Conservation (phyloP, 768 basidiomycete species). For the Tulasnella sp. region DNA sequence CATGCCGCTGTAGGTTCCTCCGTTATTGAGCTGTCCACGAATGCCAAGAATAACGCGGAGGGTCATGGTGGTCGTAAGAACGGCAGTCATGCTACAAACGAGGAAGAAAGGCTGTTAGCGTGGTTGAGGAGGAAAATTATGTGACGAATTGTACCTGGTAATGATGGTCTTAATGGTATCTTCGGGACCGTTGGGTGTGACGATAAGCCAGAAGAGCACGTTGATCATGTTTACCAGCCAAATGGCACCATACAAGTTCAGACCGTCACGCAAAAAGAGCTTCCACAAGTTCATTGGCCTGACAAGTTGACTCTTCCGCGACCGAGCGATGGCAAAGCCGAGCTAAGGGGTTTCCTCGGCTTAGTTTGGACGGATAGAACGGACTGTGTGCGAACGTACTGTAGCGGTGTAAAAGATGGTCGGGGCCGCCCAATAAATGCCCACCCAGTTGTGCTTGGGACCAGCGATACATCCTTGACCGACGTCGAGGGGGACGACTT, state of each 20-base stretch:
- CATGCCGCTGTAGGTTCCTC: conserved; percentile 58
- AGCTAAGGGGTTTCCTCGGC: conserved; percentile 35
- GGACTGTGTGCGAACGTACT: conserved; percentile 35
- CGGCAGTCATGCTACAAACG: conserved; percentile 60
- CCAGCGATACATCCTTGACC: conserved; percentile 85
- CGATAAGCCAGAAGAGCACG: conserved; percentile 81
- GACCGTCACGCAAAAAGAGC: conserved; percentile 81
- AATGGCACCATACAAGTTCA: conserved; percentile 78
- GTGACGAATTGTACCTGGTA: conserved; percentile 41
- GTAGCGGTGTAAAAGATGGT: conserved; percentile 64
- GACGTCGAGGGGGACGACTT: conserved; percentile 58
- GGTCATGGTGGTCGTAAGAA: conserved; percentile 80
- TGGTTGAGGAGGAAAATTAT: not conserved
- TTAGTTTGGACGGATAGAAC: not conserved
- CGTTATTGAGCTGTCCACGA: conserved; percentile 62
- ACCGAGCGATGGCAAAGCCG: conserved; percentile 52
- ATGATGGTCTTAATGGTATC: conserved; percentile 79
- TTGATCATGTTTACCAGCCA: conserved; percentile 75
- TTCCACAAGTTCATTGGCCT: conserved; percentile 67
- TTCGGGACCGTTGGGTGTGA: conserved; percentile 48
- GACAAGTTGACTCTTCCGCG: conserved; percentile 46
- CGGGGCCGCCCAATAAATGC: conserved; percentile 75
- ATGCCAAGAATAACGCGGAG: conserved; percentile 80
- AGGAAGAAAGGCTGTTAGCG: not conserved
- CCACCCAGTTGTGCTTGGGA: conserved; percentile 72